Conservation (phyloP, 2,329 filamentous ascomycete species). For the Truncatella angustata region DNA sequence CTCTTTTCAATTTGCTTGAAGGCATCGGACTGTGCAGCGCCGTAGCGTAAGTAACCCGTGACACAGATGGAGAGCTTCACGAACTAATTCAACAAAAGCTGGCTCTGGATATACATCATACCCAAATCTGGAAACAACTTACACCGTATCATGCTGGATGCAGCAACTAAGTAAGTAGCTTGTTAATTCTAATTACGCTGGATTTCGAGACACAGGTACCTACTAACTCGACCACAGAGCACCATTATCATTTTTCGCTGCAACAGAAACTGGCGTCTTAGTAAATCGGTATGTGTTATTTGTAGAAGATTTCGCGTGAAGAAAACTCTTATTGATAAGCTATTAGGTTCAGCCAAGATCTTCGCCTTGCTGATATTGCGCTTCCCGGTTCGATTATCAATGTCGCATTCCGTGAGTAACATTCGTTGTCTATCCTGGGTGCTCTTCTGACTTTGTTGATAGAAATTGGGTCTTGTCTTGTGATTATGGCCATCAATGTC, state of each 20-base stretch:
- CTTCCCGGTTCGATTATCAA: conserved; percentile 9
- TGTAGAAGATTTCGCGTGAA: neutral
- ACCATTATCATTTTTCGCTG: conserved; percentile 18
- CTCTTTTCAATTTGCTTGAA: conserved; percentile 4
- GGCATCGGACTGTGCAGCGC: neutral
- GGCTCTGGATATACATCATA: too few species aligned
- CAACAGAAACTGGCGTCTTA: conserved; percentile 16
- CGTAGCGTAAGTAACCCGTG: conserved; percentile 8
- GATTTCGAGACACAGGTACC: neutral
- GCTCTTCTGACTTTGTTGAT: neutral
- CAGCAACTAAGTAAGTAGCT: conserved; percentile 8
- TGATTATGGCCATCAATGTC: conserved; percentile 4
- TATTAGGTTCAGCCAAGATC: conserved; percentile 12
- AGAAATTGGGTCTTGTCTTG: conserved; percentile 6
- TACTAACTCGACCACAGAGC: conserved; percentile 8
- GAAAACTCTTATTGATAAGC: neutral
- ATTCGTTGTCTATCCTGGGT: neutral
- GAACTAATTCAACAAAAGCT: too few species aligned
- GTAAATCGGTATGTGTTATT: conserved; percentile 12
- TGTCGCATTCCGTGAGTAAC: conserved; percentile 8
- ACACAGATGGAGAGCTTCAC: conserved; percentile 3
- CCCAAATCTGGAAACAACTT: too few species aligned
- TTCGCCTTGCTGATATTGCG: conserved; percentile 11
- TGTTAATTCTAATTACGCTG: neutral
- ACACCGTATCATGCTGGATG: conserved; percentile 5